Evolutionary conservation across 495 filamentous ascomycete genomes (phyloP).

Genomic region (Entonaema liquescens): DNA sequence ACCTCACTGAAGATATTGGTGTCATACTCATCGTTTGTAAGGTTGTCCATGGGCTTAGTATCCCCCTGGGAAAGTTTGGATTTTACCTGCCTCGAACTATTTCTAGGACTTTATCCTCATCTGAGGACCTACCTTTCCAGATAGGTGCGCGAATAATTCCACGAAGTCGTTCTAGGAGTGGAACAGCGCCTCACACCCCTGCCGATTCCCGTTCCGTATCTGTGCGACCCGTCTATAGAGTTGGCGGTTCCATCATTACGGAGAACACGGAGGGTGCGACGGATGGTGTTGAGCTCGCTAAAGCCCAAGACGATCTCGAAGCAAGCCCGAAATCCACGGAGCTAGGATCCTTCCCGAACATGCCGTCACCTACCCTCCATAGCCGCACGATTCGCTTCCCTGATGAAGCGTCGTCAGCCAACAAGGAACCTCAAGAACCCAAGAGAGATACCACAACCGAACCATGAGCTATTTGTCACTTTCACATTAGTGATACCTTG

Average conservation of each 20-base stretch:
- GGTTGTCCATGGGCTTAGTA: constrained; percentile 87
- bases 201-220: constrained; percentile 43
- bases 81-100: constrained; percentile 81
- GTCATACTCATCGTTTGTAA: constrained; percentile 44
- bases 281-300: constrained; percentile 8
- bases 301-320: constrained; percentile 11
- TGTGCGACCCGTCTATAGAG: constrained; percentile 57
- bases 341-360: background rate
- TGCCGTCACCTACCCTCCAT: constrained; percentile 23
- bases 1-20: background rate
- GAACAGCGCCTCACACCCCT: constrained; percentile 26
- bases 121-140: constrained; percentile 48
- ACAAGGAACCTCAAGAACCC: constrained; percentile 4
- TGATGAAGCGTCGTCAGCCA: constrained; percentile 45
- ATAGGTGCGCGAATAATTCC: constrained; percentile 40
- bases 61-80: constrained; percentile 84
- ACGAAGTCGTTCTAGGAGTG: constrained; percentile 52
- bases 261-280: constrained; percentile 21
- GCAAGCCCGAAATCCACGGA: background rate
- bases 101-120: constrained; percentile 61
- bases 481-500: background rate
- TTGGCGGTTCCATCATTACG: constrained; percentile 60
- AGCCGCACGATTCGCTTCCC: constrained; percentile 56
- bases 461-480: constrained; percentile 28
- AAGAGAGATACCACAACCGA: constrained; percentile 5